Evolutionary conservation across 768 basidiomycete genomes (phyloP).

Genomic region (Boletus reticulatus): DNA sequence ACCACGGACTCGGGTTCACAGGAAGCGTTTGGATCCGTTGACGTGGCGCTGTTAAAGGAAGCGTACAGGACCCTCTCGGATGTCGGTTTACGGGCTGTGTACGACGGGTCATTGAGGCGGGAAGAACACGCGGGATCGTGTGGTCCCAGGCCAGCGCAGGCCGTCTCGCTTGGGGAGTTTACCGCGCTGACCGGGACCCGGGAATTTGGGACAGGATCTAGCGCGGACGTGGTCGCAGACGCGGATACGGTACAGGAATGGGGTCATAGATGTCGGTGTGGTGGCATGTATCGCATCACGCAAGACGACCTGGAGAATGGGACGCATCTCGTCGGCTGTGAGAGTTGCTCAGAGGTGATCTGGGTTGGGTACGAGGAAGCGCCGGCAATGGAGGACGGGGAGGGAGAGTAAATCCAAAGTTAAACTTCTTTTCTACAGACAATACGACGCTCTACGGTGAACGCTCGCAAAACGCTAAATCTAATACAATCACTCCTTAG

Average conservation of each 20-base stretch:
- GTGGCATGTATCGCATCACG: slow-evolving; percentile 59
- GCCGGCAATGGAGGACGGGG: slow-evolving; percentile 27
- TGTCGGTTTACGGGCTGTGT: slow-evolving; percentile 43
- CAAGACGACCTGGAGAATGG: slow-evolving; percentile 63
- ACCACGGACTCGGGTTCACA: slow-evolving; percentile 3
- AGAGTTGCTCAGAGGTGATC: slow-evolving; percentile 74
- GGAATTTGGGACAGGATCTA: not conserved
- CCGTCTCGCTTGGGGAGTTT: slow-evolving; percentile 79
- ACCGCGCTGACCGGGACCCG: not conserved
- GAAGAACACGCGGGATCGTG: slow-evolving; percentile 6
- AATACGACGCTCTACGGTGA: no score
- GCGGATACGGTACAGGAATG: slow-evolving; percentile 38
- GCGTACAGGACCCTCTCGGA: slow-evolving; percentile 65
- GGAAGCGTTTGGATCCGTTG: slow-evolving; percentile 18
- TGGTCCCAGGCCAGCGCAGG: slow-evolving; percentile 68
- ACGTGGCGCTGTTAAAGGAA: slow-evolving; percentile 61
- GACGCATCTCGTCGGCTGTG: slow-evolving; percentile 71
- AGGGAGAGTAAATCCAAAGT: not conserved
- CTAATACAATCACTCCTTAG: no score
- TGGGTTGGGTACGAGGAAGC: slow-evolving; percentile 81
- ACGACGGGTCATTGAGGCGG: slow-evolving; percentile 39
- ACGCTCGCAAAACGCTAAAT: no score
- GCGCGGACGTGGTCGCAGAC: slow-evolving; percentile 24
- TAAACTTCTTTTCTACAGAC: no score
- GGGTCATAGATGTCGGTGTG: slow-evolving; percentile 71